Evolutionary conservation across 2,329 filamentous ascomycete species (phyloP).

Genomic region (Xylaria sp.): DNA sequence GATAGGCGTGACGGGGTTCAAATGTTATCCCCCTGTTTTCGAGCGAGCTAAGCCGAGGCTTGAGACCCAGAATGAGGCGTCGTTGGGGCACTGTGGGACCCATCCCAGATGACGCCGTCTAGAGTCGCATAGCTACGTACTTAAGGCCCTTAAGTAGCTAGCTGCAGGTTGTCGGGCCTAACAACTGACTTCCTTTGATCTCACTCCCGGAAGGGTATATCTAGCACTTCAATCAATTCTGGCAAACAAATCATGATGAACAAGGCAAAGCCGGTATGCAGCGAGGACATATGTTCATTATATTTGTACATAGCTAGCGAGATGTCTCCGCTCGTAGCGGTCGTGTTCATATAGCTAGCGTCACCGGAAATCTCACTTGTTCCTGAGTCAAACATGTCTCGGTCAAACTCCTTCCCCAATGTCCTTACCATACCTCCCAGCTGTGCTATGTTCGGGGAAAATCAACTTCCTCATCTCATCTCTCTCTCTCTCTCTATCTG

Average conservation of each 20-base stretch:
- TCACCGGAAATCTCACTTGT: conserved; percentile 27
- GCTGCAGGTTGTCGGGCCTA: too few species aligned
- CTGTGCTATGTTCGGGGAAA: conserved; percentile 36
- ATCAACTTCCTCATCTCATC: conserved; percentile 27
- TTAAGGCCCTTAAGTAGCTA: too few species aligned
- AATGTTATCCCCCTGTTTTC: neutral
- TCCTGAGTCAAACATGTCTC: conserved; percentile 25
- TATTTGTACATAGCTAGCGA: conserved; percentile 44
- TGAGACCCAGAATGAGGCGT: neutral
- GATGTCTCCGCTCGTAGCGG: conserved; percentile 2
- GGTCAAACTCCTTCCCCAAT: conserved; percentile 29
- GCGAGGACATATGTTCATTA: conserved; percentile 43
- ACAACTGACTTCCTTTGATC: too few species aligned
- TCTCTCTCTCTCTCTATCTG: conserved; percentile 23
- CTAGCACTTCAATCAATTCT: too few species aligned
- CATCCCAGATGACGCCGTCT: neutral
- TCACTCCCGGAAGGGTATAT: too few species aligned
- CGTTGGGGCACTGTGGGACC: neutral
- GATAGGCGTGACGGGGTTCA: conserved; percentile 1
- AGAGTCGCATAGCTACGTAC: too few species aligned
- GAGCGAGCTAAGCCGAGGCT: conserved; percentile 14
- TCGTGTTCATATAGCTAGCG: conserved; percentile 15
- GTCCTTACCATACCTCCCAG: conserved; percentile 28
- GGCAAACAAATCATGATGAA: too few species aligned
- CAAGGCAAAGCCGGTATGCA: neutral